Evolutionary conservation across 768 basidiomycete genomes (phyloP).

Genomic region (Naganishia vishniacii): DNA sequence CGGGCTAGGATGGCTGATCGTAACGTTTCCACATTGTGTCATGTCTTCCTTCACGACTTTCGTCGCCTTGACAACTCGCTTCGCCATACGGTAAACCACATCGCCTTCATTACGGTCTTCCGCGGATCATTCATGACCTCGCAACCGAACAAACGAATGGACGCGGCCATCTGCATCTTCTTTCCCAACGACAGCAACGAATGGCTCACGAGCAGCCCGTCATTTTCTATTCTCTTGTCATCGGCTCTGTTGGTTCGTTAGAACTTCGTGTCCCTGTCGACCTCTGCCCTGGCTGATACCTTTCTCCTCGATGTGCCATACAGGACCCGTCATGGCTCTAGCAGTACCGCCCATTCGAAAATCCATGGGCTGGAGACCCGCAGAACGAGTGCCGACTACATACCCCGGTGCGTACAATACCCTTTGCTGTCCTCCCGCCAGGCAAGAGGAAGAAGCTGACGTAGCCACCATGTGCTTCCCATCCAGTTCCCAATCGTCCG

Average conservation of each 20-base stretch:
- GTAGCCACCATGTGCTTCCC: too few relatives aligned
- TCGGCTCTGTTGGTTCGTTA: slow-evolving; percentile 56
- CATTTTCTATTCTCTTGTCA: slow-evolving; percentile 75
- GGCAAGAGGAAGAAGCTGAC: too few relatives aligned
- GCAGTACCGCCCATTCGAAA: slow-evolving; percentile 73
- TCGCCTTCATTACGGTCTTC: too few relatives aligned
- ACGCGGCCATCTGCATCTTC: too few relatives aligned
- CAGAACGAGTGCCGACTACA: slow-evolving; percentile 63
- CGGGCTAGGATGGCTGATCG: slow-evolving; percentile 14
- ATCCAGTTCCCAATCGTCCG: not conserved
- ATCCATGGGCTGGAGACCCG: slow-evolving; percentile 64
- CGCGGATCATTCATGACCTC: too few relatives aligned
- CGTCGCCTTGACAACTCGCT: not conserved
- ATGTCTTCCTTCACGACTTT: not conserved
- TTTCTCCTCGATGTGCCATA: not conserved
- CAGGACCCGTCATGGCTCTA: slow-evolving; percentile 69
- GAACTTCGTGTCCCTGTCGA: not conserved
- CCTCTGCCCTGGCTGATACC: not conserved
- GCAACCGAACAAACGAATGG: too few relatives aligned
- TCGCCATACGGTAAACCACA: not conserved
- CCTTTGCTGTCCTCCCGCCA: not conserved
- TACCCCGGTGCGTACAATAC: slow-evolving; percentile 64
- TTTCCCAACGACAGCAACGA: slow-evolving; percentile 60
- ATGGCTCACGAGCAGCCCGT: slow-evolving; percentile 85
- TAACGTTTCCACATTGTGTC: not conserved